Base-by-base conservation (phyloP, 768 basidiomycete species). In the Mycena belliarum region DNA sequence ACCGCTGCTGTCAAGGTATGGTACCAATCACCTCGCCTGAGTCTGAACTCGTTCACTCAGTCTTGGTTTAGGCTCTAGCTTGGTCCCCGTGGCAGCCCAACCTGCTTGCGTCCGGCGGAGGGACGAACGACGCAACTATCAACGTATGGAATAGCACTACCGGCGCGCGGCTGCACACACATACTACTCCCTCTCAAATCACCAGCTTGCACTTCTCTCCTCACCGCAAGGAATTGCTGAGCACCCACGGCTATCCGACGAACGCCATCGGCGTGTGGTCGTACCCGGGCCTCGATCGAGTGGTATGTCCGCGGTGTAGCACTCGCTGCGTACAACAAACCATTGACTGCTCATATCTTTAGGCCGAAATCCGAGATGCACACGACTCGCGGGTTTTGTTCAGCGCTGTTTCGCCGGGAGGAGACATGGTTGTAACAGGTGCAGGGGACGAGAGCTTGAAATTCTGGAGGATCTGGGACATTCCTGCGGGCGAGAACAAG, bases 11-110 rank as follows among this genome's bases (percentile, higher is more conserved):
- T 89, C 56, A 90, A 90, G 78, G 86, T 80, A 56, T 21, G 64
- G 53, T 29, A n/a, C n/a, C n/a, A n/a, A 23, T n/a, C n/a, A 7
- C 61, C 42, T 33, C 15, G 35, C n/a, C n/a, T n/a, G n/a, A n/a
- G n/a, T n/a, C 21, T 11, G 6, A 29, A 32, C 55, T 23, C 37
- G 18, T n/a, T 12, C 49, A 15, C 29, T 53, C 43, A 18, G 58
- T 35, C 32, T 33, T 49, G 45, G 18, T 56, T n/a, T 62, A 94
- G 92, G 95, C 95, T 2, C 76, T 99, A 52, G 93, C 94, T 1
- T 99, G 97, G 94, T 96, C 93, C 62, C 94, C 96, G 0, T 98
- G 97, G 97, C 91, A 95, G 72, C 84, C 88, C 0, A 87, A 89
- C 3, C 80, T 98, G 18, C 84, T 98, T 49, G 95, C 96, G 3